A percentile compares a stretch with the other conserved stretches of the same genome.
Conservation (phyloP, 495 filamentous ascomycete genomes). For the Aspergillus carlsbadensis region DNA sequence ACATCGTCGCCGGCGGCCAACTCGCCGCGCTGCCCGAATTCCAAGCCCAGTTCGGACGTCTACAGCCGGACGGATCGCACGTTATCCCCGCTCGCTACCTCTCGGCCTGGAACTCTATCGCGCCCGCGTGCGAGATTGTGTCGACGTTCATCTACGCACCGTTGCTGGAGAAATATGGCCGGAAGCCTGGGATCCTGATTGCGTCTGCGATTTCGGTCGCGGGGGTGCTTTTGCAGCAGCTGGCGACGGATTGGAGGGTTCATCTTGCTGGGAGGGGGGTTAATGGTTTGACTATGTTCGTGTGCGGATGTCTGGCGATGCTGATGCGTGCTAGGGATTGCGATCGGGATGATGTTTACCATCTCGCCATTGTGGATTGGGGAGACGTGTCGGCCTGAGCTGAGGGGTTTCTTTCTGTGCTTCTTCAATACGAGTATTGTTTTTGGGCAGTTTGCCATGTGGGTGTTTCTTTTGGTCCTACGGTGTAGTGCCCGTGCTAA, state of each 20-base stretch:
- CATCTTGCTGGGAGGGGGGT: constrained; percentile 22
- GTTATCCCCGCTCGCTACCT: constrained; percentile 23
- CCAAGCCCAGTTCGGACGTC: constrained; percentile 15
- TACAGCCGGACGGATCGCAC: constrained; percentile 13
- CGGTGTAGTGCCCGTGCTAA: neutral
- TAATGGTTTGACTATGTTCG: constrained; percentile 12
- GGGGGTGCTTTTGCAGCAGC: constrained; percentile 21
- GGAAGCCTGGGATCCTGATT: constrained; percentile 24
- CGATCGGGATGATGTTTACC: constrained; percentile 17
- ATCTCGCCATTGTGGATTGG: constrained; percentile 29
- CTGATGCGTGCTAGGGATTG: neutral
- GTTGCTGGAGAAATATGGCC: constrained; percentile 20
- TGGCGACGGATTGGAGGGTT: constrained; percentile 20
- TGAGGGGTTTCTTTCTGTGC: constrained; percentile 26
- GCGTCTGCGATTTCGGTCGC: constrained; percentile 15
- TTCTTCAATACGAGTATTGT: constrained; percentile 29
- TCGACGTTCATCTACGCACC: constrained; percentile 19
- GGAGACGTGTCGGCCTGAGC: constrained; percentile 26
- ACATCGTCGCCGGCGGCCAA: constrained; percentile 23
- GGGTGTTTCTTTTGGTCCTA: neutral
- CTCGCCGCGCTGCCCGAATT: constrained; percentile 22
- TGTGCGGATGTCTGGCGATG: neutral
- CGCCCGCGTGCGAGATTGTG: constrained; percentile 19
- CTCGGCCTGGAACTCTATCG: constrained; percentile 16
- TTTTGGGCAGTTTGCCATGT: constrained; percentile 22